These are phyloP conservation scores for Populus ilicifolia DNA, from an alignment of 345 rosid genomes.

Conservation along the genomic window DNA sequence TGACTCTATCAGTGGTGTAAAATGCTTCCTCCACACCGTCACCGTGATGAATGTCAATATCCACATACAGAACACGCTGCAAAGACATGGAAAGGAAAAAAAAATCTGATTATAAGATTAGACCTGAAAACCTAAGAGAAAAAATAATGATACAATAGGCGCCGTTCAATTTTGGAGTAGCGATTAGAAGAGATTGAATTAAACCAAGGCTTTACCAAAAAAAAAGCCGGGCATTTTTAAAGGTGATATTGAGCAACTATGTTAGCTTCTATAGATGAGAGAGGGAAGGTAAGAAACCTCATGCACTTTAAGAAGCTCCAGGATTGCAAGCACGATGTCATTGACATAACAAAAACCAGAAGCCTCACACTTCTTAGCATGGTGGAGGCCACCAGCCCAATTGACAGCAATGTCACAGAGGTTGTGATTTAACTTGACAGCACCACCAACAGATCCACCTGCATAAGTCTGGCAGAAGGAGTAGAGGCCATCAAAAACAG, in stretches of 20 bases:
- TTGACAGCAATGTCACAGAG: slow-evolving; percentile 59
- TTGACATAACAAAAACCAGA: slow-evolving; percentile 69
- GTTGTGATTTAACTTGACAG: slow-evolving; percentile 62
- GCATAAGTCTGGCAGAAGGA: slow-evolving; percentile 75
- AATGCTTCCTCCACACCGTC: slow-evolving; percentile 78
- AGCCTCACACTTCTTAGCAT: slow-evolving; percentile 70
- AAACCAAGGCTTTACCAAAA: neutral
- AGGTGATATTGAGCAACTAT: neutral
- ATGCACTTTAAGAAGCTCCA: slow-evolving; percentile 67
- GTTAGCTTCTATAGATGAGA: neutral
- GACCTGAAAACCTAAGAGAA: slow-evolving; percentile 32
- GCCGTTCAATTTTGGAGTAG: no score
- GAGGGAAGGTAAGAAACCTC: slow-evolving; percentile 39
- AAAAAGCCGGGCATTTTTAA: no score
- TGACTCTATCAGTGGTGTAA: slow-evolving; percentile 66
- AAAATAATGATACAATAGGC: no score
- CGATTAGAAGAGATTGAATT: neutral
- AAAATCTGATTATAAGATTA: neutral
- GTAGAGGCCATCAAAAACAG: slow-evolving; percentile 67
- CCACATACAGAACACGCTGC: slow-evolving; percentile 69
- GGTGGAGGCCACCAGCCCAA: slow-evolving; percentile 76
- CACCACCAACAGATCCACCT: slow-evolving; percentile 67
- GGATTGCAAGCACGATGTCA: slow-evolving; percentile 66
- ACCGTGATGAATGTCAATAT: slow-evolving; percentile 66
- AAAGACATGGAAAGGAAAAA: slow-evolving; percentile 1